Evolutionary conservation across 495 filamentous ascomycete species (phyloP), one percentile per base, ranked within the genome.

Genomic region (Xylaria castorea): DNA sequence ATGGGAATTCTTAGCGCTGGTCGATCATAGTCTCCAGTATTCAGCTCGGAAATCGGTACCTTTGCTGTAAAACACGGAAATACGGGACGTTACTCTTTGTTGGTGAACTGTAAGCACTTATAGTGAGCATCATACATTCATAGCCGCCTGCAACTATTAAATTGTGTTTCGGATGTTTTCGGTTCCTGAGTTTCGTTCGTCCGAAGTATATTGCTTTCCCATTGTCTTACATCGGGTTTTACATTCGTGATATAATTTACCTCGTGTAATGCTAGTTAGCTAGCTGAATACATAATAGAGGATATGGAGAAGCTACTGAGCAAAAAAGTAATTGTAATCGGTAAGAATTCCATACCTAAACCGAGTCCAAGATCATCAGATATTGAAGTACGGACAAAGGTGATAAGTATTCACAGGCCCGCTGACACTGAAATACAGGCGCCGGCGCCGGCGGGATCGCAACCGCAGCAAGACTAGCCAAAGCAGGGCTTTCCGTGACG

Each of bases 391-490:
- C 50, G 8, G n/a, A 25, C 55, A 30, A 1, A 74, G 46, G 14
- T 40, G 38, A 30, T 58, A 60, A 53, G 25, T 46, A 38, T 46
- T 14, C 53, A 20, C 12, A n/a, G 11, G n/a, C 18, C 38, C 6
- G 68, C 70, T 76, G 66, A 75, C 61, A 55, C 14, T 0, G 16
- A 48, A 38, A 60, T 12, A 40, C 71, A 89, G 91, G 91, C 65
- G 91, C 91, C 68, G 91, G 91, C 36, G 86, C 87, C n/a, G 91
- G 91, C 68, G 91, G 91, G 46, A 86, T 92, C 16, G 86, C 89
- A 18, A 88, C 88, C 36, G 90, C 91, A 53, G 91, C 91, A 11
- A 87, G 90, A 44, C 85, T 93, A 7, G 88, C 90, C n/a, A 87
- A 89, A 74, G 86, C 89, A 25, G 91, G 91, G 16, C 87, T 91